These are phyloP conservation scores for Yamadazyma songkhlaensis DNA, from an alignment of 1,139 yeast species.

Conservation along the genomic window DNA sequence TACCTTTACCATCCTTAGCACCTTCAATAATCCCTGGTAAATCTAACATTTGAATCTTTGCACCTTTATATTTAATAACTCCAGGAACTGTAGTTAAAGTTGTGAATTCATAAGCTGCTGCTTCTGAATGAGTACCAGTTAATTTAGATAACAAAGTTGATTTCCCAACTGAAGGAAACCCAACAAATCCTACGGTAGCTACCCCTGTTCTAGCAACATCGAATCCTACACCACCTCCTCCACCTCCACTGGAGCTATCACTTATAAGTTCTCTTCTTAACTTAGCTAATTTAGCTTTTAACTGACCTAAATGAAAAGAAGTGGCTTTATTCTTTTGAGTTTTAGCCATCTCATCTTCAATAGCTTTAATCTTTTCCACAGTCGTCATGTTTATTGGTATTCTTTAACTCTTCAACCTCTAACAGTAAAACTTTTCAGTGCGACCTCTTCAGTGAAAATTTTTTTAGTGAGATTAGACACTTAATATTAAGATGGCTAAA, in stretches of 20 bases:
- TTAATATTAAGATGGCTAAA: slow-evolving; percentile 32
- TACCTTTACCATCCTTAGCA: slow-evolving; percentile 98
- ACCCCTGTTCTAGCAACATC: slow-evolving; percentile 98
- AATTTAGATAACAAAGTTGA: slow-evolving; percentile 80
- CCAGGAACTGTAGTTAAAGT: slow-evolving; percentile 98
- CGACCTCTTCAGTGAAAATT: slow-evolving; percentile 2
- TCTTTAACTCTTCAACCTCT: too few species aligned
- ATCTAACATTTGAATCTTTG: slow-evolving; percentile 96
- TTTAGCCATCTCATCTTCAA: slow-evolving; percentile 93
- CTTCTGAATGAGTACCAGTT: slow-evolving; percentile 96
- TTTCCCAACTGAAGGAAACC: slow-evolving; percentile 98
- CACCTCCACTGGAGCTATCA: slow-evolving; percentile 74
- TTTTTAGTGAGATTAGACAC: slow-evolving; percentile 1
- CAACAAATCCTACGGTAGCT: slow-evolving; percentile 95
- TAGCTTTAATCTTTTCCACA: slow-evolving; percentile 84
- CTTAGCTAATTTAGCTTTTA: slow-evolving; percentile 94
- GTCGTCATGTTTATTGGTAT: slow-evolving; percentile 55
- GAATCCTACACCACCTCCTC: slow-evolving; percentile 89
- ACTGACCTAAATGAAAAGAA: slow-evolving; percentile 92
- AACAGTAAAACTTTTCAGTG: slow-evolving; percentile 4
- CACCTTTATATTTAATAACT: slow-evolving; percentile 92
- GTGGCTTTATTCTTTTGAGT: slow-evolving; percentile 97
- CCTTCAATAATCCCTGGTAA: slow-evolving; percentile 99
- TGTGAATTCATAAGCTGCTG: slow-evolving; percentile 96
- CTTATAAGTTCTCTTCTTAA: slow-evolving; percentile 87